These are phyloP conservation scores for Nepenthes gracilis DNA, from an alignment of 148 eudicot species.

Conservation along the genomic window DNA sequence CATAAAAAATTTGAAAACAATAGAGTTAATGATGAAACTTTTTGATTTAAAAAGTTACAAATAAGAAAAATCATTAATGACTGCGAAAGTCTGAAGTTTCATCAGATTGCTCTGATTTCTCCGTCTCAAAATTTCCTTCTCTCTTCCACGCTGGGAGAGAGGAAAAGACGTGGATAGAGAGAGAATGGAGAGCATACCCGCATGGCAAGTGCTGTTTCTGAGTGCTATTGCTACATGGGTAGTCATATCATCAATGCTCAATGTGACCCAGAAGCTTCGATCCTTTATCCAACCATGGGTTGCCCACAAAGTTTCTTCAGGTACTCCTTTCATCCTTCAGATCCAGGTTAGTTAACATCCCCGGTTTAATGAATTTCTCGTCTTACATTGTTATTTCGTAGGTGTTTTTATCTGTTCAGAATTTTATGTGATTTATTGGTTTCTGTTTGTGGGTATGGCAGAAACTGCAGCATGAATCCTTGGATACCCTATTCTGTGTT, in stretches of 20 bases:
- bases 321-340: slow-evolving; percentile 53
- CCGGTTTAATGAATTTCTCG: not conserved
- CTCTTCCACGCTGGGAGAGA: not conserved
- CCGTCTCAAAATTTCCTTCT: too few species aligned
- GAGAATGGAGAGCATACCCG: slow-evolving; percentile 44
- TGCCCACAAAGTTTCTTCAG: slow-evolving; percentile 34
- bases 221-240: slow-evolving; percentile 57
- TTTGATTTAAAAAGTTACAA: too few species aligned
- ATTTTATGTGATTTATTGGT: not conserved
- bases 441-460: slow-evolving; percentile 29
- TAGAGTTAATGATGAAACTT: too few species aligned
- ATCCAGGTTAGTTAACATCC: slow-evolving; percentile 53
- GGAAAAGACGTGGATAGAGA: slow-evolving; percentile 3
- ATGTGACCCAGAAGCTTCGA: slow-evolving; percentile 60
- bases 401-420: slow-evolving; percentile 4
- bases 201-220: slow-evolving; percentile 59
- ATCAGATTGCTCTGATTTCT: too few species aligned
- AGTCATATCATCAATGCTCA: slow-evolving; percentile 42
- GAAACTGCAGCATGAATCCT: slow-evolving; percentile 51
- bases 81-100: too few species aligned
- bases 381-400: not conserved
- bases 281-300: slow-evolving; percentile 71
- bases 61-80: not conserved
- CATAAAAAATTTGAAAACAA: too few species aligned
- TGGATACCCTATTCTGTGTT: slow-evolving; percentile 70